phyloP scores from a whole-genome alignment of 1,139 yeast genomes.

The Ogataea hybrid region DNA sequence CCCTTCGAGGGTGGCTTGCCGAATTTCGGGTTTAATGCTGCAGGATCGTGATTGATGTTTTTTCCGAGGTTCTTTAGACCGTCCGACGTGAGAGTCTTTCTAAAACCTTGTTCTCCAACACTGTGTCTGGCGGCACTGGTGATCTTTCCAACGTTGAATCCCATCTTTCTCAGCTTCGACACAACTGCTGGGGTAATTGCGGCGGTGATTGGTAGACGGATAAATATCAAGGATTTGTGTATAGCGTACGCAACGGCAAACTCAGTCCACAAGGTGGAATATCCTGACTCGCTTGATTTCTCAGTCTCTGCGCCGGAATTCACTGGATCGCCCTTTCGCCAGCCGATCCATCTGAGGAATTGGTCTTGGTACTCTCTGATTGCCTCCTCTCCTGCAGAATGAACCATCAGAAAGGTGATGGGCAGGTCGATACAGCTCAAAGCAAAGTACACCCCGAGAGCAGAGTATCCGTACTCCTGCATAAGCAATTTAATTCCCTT shows the following conservation, averaged over 20 bases:
- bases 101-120: constrained; percentile 35
- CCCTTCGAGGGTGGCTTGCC: constrained; percentile 51
- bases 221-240: constrained; percentile 79
- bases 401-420: constrained; percentile 76
- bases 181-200: constrained; percentile 88
- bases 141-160: constrained; percentile 70
- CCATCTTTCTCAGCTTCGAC: constrained; percentile 63
- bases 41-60: constrained; percentile 22
- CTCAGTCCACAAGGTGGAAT: constrained; percentile 57
- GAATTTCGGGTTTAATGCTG: constrained; percentile 39
- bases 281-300: constrained; percentile 21
- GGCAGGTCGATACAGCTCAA: constrained; percentile 78
- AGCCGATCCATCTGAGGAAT: constrained; percentile 58
- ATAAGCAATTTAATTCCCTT: constrained; percentile 66
- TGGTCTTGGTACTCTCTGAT: constrained; percentile 65
- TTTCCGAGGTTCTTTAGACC: constrained; percentile 30
- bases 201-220: constrained; percentile 87
- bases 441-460: constrained; percentile 78
- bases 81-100: constrained; percentile 28
- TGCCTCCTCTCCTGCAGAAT: constrained; percentile 79
- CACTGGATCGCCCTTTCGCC: constrained; percentile 36
- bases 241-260: constrained; percentile 89
- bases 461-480: constrained; percentile 89
- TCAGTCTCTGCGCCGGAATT: constrained; percentile 4
- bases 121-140: constrained; percentile 40